phyloP scores from a whole-genome alignment of 768 basidiomycete species.

The Leccinum sublutescens region DNA sequence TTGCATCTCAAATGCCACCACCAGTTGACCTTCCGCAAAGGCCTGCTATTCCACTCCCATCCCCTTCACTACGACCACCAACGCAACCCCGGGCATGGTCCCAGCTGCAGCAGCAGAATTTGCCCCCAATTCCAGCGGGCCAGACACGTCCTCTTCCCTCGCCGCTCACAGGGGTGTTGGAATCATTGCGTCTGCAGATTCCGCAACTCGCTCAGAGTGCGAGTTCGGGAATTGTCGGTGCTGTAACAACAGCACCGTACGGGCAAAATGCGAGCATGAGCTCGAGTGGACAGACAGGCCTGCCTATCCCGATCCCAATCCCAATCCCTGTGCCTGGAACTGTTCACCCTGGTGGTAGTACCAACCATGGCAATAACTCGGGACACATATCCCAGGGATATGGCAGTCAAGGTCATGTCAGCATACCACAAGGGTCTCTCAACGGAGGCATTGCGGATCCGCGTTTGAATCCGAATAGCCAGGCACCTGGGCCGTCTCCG shows the following conservation, averaged over 20 bases:
- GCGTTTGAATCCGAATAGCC: slow-evolving; percentile 4
- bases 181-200: slow-evolving; percentile 14
- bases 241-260: not conserved
- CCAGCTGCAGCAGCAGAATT: slow-evolving; percentile 3
- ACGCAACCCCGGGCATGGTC: not conserved
- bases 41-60: not conserved
- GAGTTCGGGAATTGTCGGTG: not conserved
- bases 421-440: slow-evolving; percentile 1
- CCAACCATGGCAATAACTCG: not conserved
- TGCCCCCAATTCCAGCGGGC: not conserved
- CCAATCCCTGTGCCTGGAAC: not conserved
- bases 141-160: not conserved
- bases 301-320: not conserved
- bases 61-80: not conserved
- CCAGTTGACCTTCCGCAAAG: slow-evolving; percentile 2
- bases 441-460: not conserved
- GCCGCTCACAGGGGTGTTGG: slow-evolving; percentile 17
- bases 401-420: slow-evolving; percentile 6
- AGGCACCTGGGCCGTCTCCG: not conserved
- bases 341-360: not conserved
- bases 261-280: slow-evolving; percentile 2
- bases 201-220: slow-evolving; percentile 12
- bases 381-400: slow-evolving; percentile 1
- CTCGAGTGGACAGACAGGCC: not conserved
- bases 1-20: not conserved